These are phyloP conservation scores for Breynia disticha DNA, from an alignment of 441 rosid species.

Conservation along the genomic window DNA sequence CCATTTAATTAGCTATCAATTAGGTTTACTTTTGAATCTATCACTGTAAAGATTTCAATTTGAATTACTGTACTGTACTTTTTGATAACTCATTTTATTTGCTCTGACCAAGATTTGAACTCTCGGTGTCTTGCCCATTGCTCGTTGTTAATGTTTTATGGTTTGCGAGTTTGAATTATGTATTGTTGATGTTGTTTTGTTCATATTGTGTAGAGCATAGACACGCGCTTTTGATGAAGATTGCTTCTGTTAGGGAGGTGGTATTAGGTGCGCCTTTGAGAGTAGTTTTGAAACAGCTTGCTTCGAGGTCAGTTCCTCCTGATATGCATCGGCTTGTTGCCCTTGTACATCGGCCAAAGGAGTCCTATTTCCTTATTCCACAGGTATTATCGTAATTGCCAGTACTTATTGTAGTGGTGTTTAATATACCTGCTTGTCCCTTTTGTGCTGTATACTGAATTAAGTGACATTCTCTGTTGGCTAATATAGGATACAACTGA, in stretches of 20 bases:
- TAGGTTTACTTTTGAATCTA: too few relatives aligned
- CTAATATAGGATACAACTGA: too few relatives aligned
- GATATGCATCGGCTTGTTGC: slow-evolving; percentile 55
- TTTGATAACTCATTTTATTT: too few relatives aligned
- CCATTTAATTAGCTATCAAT: too few relatives aligned
- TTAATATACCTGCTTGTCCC: slow-evolving; percentile 1
- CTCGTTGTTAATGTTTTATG: too few relatives aligned
- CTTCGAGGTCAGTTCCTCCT: slow-evolving; percentile 61
- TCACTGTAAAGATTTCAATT: too few relatives aligned
- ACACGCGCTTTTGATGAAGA: slow-evolving; percentile 48
- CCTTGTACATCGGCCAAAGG: slow-evolving; percentile 85
- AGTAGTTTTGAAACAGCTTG: slow-evolving; percentile 58
- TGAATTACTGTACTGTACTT: too few relatives aligned
- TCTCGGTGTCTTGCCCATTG: too few relatives aligned
- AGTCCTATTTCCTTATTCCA: slow-evolving; percentile 77
- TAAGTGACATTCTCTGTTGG: background rate
- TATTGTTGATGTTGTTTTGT: slow-evolving; percentile 7
- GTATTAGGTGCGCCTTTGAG: slow-evolving; percentile 90
- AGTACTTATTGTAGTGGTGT: background rate
- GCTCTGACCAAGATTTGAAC: too few relatives aligned
- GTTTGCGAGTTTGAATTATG: too few relatives aligned
- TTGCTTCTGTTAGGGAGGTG: slow-evolving; percentile 88
- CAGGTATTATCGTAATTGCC: slow-evolving; percentile 34
- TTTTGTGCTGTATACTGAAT: background rate
- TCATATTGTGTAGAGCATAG: slow-evolving; percentile 40